Evolutionary conservation across 352 stramenopile species (phyloP).

Genomic region (Globisporangium nagaii): DNA sequence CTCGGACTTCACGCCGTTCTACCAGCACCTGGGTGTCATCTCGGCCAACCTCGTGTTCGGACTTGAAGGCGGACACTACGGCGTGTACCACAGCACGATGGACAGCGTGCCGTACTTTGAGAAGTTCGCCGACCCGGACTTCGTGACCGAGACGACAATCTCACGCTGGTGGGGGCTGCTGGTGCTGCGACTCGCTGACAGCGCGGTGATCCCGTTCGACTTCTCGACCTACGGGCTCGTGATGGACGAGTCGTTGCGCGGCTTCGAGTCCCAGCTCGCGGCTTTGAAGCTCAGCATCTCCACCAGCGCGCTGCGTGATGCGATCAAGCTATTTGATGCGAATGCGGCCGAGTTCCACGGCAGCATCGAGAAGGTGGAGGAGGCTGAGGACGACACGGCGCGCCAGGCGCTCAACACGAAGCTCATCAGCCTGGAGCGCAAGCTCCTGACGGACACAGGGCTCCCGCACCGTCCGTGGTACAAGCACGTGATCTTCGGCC

Average conservation of each 20-base stretch:
- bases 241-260: constrained; percentile 40
- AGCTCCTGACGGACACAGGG: constrained; percentile 28
- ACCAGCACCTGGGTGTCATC: constrained; percentile 75
- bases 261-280: constrained; percentile 18
- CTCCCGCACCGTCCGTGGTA: constrained; percentile 52
- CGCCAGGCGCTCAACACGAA: constrained; percentile 34
- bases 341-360: constrained; percentile 27
- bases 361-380: constrained; percentile 5
- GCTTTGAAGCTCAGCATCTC: constrained; percentile 20
- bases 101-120: constrained; percentile 75
- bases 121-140: constrained; percentile 52
- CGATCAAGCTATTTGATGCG: constrained; percentile 35
- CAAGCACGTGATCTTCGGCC: constrained; percentile 59
- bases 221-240: constrained; percentile 61
- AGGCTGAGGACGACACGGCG: background rate
- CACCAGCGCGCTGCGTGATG: constrained; percentile 23
- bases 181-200: constrained; percentile 47
- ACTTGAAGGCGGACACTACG: constrained; percentile 31
- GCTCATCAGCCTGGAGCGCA: constrained; percentile 41
- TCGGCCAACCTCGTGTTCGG: constrained; percentile 62
- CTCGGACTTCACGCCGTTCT: constrained; percentile 70
- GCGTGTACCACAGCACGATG: constrained; percentile 84
- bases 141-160: constrained; percentile 40
- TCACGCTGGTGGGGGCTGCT: constrained; percentile 60
- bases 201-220: constrained; percentile 57